Percentiles rank a stretch among this genome's conserved stretches.
phyloP scores from a whole-genome alignment of 1,139 yeast genomes.

The Entelexis paramagnoliae region DNA sequence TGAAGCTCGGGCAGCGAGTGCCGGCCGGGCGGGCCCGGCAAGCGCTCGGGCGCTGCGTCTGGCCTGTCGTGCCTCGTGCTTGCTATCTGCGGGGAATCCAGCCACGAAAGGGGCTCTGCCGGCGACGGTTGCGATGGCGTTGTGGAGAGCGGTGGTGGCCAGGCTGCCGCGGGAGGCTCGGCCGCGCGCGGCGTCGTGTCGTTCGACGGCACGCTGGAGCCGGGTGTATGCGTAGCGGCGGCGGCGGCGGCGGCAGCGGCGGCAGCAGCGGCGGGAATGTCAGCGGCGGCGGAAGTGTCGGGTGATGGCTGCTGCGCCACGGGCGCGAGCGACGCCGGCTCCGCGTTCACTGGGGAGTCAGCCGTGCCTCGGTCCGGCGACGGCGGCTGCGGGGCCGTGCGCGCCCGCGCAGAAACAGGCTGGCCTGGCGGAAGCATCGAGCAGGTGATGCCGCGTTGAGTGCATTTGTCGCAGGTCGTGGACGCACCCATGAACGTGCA shows the following conservation, averaged over 20 bases:
- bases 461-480: constrained; percentile 19
- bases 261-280: no score
- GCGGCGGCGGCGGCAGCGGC: no score
- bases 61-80: neutral
- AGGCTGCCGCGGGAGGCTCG: no score
- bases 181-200: no score
- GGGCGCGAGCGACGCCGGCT: neutral
- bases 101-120: neutral
- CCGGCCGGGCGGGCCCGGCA: neutral
- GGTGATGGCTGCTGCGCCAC: no score
- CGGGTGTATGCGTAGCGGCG: no score
- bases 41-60: neutral
- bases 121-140: neutral
- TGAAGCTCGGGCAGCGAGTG: neutral
- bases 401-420: neutral
- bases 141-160: neutral
- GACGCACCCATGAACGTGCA: constrained; percentile 16
- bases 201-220: no score
- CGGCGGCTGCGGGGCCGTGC: neutral
- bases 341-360: neutral
- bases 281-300: no score
- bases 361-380: neutral
- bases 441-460: constrained; percentile 15
- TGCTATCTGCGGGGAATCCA: neutral
- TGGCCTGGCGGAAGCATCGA: constrained; percentile 8